phyloP scores from a whole-genome alignment of 1,139 yeast species.

The Yamadazyma diospyri region DNA sequence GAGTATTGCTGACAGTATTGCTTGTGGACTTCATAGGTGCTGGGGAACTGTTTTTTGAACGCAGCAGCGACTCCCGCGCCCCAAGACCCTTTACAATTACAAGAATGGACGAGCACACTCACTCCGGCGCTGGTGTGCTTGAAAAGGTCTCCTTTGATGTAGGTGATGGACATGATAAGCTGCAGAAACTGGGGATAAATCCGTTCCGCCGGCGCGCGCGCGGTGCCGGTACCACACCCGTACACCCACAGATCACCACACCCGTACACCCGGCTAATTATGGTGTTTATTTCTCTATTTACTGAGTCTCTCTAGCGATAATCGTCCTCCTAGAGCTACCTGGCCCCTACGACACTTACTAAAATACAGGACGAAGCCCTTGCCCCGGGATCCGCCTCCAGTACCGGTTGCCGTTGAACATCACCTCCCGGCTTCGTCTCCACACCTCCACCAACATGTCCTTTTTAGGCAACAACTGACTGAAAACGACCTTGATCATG shows the following conservation, averaged over 20 bases:
- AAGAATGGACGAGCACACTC: constrained; percentile 63
- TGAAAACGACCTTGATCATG: constrained; percentile 46
- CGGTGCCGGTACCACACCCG: too few species aligned
- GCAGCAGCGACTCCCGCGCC: constrained; percentile 76
- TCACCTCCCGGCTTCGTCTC: constrained; percentile 33
- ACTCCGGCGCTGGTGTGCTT: constrained; percentile 27
- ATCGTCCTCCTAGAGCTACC: too few species aligned
- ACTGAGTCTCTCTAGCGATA: too few species aligned
- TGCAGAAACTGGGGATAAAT: too few species aligned
- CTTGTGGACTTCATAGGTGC: constrained; percentile 45
- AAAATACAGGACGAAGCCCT: constrained; percentile 23
- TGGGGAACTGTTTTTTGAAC: constrained; percentile 49
- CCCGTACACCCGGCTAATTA: too few species aligned
- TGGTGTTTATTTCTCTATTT: too few species aligned
- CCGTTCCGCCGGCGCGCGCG: too few species aligned
- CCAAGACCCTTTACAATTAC: constrained; percentile 79
- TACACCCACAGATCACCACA: too few species aligned
- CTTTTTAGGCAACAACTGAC: constrained; percentile 43
- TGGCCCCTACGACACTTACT: too few species aligned
- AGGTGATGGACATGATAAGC: constrained; percentile 18
- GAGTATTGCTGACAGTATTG: constrained; percentile 40
- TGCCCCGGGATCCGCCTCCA: constrained; percentile 46
- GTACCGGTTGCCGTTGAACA: constrained; percentile 37
- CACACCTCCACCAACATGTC: constrained; percentile 40
- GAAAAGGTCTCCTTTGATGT: constrained; percentile 61